Base-by-base conservation (phyloP, 306 rosid genomes). In the Citrullus amarus region DNA sequence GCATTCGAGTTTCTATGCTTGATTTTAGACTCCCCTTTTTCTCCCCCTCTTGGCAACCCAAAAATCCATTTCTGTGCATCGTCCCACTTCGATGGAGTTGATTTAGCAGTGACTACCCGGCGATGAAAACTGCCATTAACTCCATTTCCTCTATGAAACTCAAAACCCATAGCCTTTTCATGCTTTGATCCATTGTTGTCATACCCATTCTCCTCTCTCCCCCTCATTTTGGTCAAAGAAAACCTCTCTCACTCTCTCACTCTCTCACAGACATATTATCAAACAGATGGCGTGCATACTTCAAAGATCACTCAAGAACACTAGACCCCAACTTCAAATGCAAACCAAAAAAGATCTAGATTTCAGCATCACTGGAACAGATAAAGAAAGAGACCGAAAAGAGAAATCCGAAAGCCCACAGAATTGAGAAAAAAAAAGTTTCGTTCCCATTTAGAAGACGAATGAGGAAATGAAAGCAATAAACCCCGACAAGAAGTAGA, bases 1-100 rank as follows among this genome's bases (percentile, higher is more conserved):
- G 98, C 99, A 81, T 91, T 96, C 17, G 98, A 96, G 88, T 93
- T 89, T 50, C 99, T 81, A 32, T 97, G 96, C 73, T 88, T 90
- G 85, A 67, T 86, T 75, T 87, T 91, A 54, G 93, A 85, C 17
- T 90, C 96, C 62, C 63, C 85, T 81, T 88, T 92, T 60, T 95
- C 97, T 39, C 90, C 92, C 11, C 84, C 98, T 86, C 90, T 89
- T 34, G 99, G 93, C 80, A 96, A 84, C 8, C 97, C 93, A 39
- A 92, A 97, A 0, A 96, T 86, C 99, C 99, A 96, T 78, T 96
- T 96, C 63, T 96, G 99, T 56, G 99, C 98, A 79, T 96, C 98
- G 20, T 96, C 99, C 99, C 99, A 96, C 80, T 96, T 92, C 34
- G 99, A 92, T 0, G 99, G 97, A 6, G 97, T 88, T 30, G 99